Base-by-base conservation (phyloP, 495 filamentous ascomycete species). In the Penicillium alfredii region DNA sequence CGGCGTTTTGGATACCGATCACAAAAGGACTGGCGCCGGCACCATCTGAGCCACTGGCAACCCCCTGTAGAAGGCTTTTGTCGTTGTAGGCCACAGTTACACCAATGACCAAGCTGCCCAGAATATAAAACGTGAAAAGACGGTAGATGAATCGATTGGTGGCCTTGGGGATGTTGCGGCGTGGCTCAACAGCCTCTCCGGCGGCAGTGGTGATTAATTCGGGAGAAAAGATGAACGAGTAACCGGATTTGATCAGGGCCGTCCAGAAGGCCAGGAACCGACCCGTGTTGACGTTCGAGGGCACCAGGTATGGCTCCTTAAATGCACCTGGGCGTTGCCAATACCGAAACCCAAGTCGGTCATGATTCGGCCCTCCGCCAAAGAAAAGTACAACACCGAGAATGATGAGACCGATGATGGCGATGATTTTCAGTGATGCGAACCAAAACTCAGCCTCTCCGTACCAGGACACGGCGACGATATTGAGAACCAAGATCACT, bases 81-180 rank as follows among this genome's bases (percentile, higher is more conserved):
- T 86, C 74, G 21, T 74, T 66, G 44, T 61, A 63, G 10, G 66
- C 67, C 10, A 74, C 62, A 7, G 66, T 62, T 3, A 80, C 62
- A 19, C 76, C 75, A 36, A 79, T 76, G 1, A 68, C 66, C 26
- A 80, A 58, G 13, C 64, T 63, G 2, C 70, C 72, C 6, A 77
- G 41, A 25, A 71, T 53, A 55, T 92, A 93, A 61, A 93, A 93
- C 56, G 88, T 72, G 39, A 81, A 58, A 40, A 94, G 82, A 46
- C 86, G 83, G 71, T 82, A 87, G 61, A 94, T 88, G 35, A 86
- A 84, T 31, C 86, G 78, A 32, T 79, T 82, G 8, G 81, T 79
- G 7, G 88, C 88, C 47, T 75, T 74, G 27, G 87, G 87, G 34
- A 94, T 80, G 27, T 83, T 81, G 51, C 76, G 78, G 33, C 80